phyloP scores from a whole-genome alignment of 1,284 basidiomycete species.

The Naganishia sp. region DNA sequence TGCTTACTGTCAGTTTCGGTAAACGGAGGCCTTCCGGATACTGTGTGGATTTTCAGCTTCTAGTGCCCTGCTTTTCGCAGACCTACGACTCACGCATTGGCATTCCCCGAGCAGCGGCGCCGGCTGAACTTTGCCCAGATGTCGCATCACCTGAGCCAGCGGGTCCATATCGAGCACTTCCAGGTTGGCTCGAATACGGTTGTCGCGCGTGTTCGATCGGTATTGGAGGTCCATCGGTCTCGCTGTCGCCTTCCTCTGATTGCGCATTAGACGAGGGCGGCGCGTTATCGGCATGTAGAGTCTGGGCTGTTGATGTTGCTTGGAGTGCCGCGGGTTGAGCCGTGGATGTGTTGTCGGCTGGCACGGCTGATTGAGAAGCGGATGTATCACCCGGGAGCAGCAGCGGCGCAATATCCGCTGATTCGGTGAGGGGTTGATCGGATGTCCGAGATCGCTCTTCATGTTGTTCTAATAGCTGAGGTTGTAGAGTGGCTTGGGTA shows the following conservation, averaged over 20 bases:
- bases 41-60: conserved; percentile 34
- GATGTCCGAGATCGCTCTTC: background rate
- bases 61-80: conserved; percentile 9
- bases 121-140: background rate
- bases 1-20: conserved; percentile 47
- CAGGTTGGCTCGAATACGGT: conserved; percentile 13
- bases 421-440: too few species aligned
- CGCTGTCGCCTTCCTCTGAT: background rate
- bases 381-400: too few species aligned
- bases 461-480: background rate
- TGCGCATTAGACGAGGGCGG: too few species aligned
- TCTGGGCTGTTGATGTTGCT: background rate
- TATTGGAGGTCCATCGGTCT: background rate
- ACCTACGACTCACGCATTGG: conserved; percentile 44
- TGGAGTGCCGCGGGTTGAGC: background rate
- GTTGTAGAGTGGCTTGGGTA: too few species aligned
- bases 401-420: too few species aligned
- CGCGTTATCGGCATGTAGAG: too few species aligned
- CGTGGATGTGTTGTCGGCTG: background rate
- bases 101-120: conserved; percentile 31
- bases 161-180: background rate
- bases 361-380: background rate
- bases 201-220: conserved; percentile 15
- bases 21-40: conserved; percentile 52
- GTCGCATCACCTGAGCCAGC: background rate